Evolutionary conservation across 169 alveolate genomes (phyloP).

Genomic region (Cryptosporidium parvum): DNA sequence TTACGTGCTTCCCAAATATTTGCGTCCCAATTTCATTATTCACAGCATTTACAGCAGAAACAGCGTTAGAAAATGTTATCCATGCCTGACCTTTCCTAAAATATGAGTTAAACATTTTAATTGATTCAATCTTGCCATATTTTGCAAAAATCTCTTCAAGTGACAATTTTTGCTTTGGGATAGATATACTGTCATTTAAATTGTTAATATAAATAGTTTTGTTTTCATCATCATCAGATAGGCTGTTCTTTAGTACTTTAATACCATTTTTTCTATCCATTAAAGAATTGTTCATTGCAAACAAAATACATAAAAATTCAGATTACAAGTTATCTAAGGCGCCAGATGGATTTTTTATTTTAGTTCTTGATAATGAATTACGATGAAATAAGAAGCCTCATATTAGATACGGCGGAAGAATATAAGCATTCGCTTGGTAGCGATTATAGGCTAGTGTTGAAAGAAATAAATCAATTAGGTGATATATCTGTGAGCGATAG

Average conservation of each 20-base stretch:
- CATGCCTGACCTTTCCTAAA: conserved; percentile 73
- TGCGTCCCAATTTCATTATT: conserved; percentile 1
- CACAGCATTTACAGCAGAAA: conserved; percentile 42
- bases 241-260: not conserved
- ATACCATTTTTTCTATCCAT: not conserved
- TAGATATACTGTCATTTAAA: conserved; percentile 29
- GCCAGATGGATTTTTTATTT: not conserved
- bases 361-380: not conserved
- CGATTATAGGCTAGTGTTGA: conserved; percentile 20
- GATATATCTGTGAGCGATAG: not conserved
- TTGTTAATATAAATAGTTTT: conserved; percentile 44
- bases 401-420: conserved; percentile 29
- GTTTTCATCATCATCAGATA: not conserved
- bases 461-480: conserved; percentile 4
- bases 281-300: not conserved
- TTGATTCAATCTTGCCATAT: conserved; percentile 47
- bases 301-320: not conserved
- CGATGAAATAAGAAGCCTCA: conserved; percentile 1
- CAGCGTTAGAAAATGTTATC: conserved; percentile 32
- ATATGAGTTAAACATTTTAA: conserved; percentile 40
- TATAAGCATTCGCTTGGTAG: conserved; percentile 42
- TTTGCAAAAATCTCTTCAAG: conserved; percentile 13
- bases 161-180: not conserved
- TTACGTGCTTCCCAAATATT: conserved; percentile 18
- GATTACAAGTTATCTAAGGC: not conserved